Conservation (phyloP, 2,329 filamentous ascomycete genomes). For the Zymoseptoria tritici region DNA sequence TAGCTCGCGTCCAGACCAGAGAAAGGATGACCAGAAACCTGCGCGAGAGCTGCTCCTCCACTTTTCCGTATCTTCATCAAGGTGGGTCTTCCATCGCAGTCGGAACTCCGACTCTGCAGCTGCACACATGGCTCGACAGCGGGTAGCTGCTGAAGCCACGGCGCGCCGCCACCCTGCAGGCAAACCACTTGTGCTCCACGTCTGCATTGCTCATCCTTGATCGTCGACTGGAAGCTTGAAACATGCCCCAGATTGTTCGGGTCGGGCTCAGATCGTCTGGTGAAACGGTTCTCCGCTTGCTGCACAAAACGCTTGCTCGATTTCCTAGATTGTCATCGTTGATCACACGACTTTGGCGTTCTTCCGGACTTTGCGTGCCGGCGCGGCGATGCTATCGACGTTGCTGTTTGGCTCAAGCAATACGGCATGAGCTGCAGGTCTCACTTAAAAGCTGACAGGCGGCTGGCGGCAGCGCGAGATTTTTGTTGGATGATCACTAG, state of each 20-base stretch:
- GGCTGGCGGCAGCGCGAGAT: background rate
- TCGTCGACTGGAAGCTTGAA: slow-evolving; percentile 10
- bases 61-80: no score
- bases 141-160: slow-evolving; percentile 11
- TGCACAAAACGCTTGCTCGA: background rate
- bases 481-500: background rate
- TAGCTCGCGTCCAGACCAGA: slow-evolving; percentile 9
- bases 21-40: background rate
- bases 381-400: background rate
- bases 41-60: no score
- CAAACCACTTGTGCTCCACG: slow-evolving; percentile 7
- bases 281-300: background rate
- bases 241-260: background rate
- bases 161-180: slow-evolving; percentile 6
- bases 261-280: background rate
- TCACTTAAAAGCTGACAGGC: background rate
- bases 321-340: background rate
- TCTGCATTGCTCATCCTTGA: slow-evolving; percentile 10
- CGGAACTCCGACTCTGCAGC: background rate
- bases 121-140: slow-evolving; percentile 9
- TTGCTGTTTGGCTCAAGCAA: background rate
- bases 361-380: slow-evolving; percentile 5
- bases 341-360: slow-evolving; percentile 16
- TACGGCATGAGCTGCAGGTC: background rate
- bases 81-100: background rate